Evolutionary conservation across 306 rosid genomes (phyloP), one percentile per base, ranked within the genome.

Genomic region (Rosa multiflora): DNA sequence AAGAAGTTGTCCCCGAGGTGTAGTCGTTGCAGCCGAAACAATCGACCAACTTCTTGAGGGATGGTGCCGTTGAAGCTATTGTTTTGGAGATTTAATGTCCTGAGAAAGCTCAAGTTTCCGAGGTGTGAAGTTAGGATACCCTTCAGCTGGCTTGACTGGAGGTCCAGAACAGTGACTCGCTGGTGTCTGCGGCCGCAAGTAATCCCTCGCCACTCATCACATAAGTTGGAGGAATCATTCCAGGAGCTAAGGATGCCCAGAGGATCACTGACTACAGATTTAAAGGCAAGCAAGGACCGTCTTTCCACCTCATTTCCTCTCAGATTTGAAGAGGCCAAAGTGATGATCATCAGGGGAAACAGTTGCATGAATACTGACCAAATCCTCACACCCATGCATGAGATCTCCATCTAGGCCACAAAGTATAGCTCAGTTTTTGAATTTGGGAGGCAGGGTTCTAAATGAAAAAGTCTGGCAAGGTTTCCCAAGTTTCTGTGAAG

Each of bases 81-180:
- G 63, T 71, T 82, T 5, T 5, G 40, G 70, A 85, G 83, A 4
- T 39, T 39, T 37, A 85, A 26, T 3, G 0, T 9, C 47, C 32
- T 48, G 6, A 82, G 55, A 44, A 82, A 85, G 51, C 85, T 85
- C 76, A 85, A 47, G 17, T 80, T 80, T 46, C 79, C 82, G 5
- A 80, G 59, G 23, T 51, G 70, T 15, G 83, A 42, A 15, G 88
- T 56, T 5, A 82, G 46, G 3, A 0, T 15, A 4, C 88, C 88
- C 2, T 0, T 29, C 14, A 82, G 64, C 21, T 26, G 20, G 29
- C 64, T 51, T 1, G 76, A 70, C 23, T 6, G 61, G 42, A 85
- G 76, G 17, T 82, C 64, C 9, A 82, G 10, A 47, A 8, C 26
- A 0, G 62, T 58, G 76, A 85, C 85, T 6, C 88, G 76, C 46